Percentiles rank a stretch among this genome's conserved stretches.
Conservation (phyloP, 2,329 filamentous ascomycete genomes). For the Fusarium sp. region DNA sequence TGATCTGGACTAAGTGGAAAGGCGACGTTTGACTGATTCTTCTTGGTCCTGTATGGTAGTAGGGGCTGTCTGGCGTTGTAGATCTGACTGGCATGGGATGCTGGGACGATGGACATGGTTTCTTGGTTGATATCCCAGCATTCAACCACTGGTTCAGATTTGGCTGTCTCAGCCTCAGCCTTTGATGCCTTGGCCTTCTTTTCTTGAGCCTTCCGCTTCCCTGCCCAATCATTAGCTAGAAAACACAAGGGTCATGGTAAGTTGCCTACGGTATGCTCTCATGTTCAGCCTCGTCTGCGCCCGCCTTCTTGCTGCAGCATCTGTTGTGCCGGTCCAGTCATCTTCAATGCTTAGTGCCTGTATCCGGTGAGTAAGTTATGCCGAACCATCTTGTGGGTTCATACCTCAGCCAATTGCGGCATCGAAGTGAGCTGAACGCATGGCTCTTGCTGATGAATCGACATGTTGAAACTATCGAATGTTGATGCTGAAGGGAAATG, state of each 20-base stretch:
- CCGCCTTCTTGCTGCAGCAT: conserved; percentile 53
- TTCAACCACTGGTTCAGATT: neutral
- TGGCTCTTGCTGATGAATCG: neutral
- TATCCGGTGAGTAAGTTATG: conserved; percentile 7
- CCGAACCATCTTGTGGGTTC: neutral
- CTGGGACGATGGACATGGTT: neutral
- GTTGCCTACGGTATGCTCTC: conserved; percentile 49
- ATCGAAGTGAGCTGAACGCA: conserved; percentile 12
- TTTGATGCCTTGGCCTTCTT: neutral
- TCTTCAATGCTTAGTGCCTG: conserved; percentile 53
- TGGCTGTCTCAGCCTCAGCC: neutral
- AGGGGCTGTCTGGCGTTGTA: neutral
- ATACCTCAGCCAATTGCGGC: conserved; percentile 18
- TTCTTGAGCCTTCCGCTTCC: conserved; percentile 14
- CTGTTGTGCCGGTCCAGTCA: conserved; percentile 57
- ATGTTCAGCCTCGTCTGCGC: conserved; percentile 58
- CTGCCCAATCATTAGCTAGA: neutral
- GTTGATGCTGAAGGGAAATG: conserved; percentile 7
- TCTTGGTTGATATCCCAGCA: conserved; percentile 22
- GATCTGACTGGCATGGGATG: neutral
- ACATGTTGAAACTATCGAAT: neutral
- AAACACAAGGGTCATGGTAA: fast-evolving
- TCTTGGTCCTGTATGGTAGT: neutral
- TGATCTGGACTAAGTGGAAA: conserved; percentile 19
- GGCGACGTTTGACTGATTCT: neutral